A percentile compares a stretch with the other conserved stretches of the same genome.
Evolutionary conservation across 495 filamentous ascomycete species (phyloP).

Genomic region (Cryomyces minteri): DNA sequence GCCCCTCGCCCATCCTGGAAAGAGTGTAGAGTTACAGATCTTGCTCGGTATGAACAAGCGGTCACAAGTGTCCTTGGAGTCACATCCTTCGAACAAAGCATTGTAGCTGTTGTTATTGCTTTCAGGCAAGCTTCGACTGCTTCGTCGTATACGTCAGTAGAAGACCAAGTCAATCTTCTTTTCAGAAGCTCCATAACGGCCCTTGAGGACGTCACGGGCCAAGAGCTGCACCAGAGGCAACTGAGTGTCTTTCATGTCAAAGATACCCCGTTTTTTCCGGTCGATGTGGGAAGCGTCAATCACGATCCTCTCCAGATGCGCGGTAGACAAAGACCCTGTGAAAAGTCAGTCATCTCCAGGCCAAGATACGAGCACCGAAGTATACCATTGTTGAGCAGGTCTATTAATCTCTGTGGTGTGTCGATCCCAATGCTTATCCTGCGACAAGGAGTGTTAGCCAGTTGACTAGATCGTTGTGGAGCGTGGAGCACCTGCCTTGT

Average conservation of each 20-base stretch:
- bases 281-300: constrained; percentile 83
- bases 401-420: constrained; percentile 64
- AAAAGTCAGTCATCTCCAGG: background rate
- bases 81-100: no score
- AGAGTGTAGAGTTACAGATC: no score
- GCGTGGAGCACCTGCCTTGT: constrained; percentile 24
- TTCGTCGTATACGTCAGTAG: constrained; percentile 16
- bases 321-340: constrained; percentile 46
- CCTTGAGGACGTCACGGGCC: constrained; percentile 44
- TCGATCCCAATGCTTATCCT: constrained; percentile 76
- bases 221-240: constrained; percentile 55
- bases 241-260: constrained; percentile 85
- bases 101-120: no score
- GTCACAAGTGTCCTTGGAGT: no score
- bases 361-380: background rate
- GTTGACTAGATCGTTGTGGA: background rate
- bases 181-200: constrained; percentile 36
- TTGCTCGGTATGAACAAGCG: no score
- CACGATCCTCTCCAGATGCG: constrained; percentile 57
- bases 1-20: no score
- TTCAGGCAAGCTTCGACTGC: no score
- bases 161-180: constrained; percentile 39
- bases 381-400: constrained; percentile 63
- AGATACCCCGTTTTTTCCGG: constrained; percentile 75
- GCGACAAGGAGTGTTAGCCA: background rate